phyloP scores from a whole-genome alignment of 805 yeast species.

The Kazachstania bromeliacearum region DNA sequence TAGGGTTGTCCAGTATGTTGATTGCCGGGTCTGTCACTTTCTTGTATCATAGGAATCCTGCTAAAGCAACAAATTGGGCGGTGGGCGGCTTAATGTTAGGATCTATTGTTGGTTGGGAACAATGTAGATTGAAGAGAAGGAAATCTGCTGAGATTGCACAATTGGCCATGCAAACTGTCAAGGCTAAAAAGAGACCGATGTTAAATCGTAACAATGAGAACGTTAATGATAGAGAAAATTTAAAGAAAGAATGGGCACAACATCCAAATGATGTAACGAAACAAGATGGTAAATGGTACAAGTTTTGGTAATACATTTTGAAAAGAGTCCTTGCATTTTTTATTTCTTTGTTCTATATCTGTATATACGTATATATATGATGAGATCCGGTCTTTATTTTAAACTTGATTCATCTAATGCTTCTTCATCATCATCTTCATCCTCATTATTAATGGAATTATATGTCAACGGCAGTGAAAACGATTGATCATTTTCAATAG shows the following conservation, averaged over 20 bases:
- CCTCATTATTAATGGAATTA: not conserved
- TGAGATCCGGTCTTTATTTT: not conserved
- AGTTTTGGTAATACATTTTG: conserved; percentile 20
- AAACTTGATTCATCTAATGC: not conserved
- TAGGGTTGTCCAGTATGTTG: conserved; percentile 62
- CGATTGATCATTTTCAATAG: conserved; percentile 37
- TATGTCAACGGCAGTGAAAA: conserved; percentile 38
- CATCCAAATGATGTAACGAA: conserved; percentile 6
- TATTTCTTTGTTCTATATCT: not conserved
- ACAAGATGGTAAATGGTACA: conserved; percentile 18
- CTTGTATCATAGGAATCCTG: conserved; percentile 52
- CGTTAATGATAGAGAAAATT: conserved; percentile 9
- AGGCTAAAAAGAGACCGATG: conserved; percentile 32
- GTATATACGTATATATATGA: conserved; percentile 2
- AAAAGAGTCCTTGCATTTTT: not conserved
- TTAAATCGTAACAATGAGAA: conserved; percentile 13
- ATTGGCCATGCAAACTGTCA: conserved; percentile 48
- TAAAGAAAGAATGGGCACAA: conserved; percentile 10
- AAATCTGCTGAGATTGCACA: conserved; percentile 58
- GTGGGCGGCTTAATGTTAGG: conserved; percentile 73
- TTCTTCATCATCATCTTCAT: not conserved
- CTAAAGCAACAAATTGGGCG: conserved; percentile 70
- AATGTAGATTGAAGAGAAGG: conserved; percentile 66
- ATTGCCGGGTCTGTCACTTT: conserved; percentile 58
- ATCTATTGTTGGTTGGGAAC: conserved; percentile 84